Base-by-base conservation (phyloP, 179 eudicot species). In the Gypsophila paniculata region DNA sequence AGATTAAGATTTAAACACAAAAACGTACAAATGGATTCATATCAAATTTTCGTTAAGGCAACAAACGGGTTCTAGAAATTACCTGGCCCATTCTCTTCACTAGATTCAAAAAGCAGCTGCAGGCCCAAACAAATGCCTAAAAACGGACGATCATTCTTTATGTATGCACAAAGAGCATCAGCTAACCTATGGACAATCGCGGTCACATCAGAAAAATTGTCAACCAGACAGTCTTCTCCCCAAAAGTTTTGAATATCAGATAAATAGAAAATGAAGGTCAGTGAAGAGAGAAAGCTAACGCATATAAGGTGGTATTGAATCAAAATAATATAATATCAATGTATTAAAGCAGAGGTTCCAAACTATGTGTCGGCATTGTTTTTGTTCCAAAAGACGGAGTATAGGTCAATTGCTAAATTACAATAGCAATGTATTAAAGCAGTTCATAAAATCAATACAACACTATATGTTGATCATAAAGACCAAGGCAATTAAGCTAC, bases 121-220 rank as follows among this genome's bases (percentile, higher is more conserved):
- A 95, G 72, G 61, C 99, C 99, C 69, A 95, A 88, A 85, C 97
- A 92, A 71, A 95, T 92, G 76, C 99, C 99, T 74, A 95, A 80
- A 81, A 95, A 95, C 46, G 98, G 98, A 69, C 96, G 95, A 82
- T 92, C 99, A 79, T 87, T 88, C 77, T 90, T 74, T 72, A 95
- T 89, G 85, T 95, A 95, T 34, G 85, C 55, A 73, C 90, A 82
- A 71, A 95, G 89, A 75, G 98, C 91, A 70, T 95, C 99, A 65
- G 89, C 90, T 86, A 92, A 72, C 88, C 99, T 95, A 81, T 71
- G 72, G 48, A 52, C 64, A 67, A 38, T 34, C 38, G 32, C 2
- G 29, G 10, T 29, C 53, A 74, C 12, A 63, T 15, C 22, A 12
- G 29, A n/a, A 14, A 57, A n/a, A 34, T 39, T 52, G 23, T 12